A percentile compares a stretch with the other conserved stretches of the same genome.
These are phyloP conservation scores for Penicillium italicum DNA, from an alignment of 2,329 filamentous ascomycete species.

Conservation along the genomic window DNA sequence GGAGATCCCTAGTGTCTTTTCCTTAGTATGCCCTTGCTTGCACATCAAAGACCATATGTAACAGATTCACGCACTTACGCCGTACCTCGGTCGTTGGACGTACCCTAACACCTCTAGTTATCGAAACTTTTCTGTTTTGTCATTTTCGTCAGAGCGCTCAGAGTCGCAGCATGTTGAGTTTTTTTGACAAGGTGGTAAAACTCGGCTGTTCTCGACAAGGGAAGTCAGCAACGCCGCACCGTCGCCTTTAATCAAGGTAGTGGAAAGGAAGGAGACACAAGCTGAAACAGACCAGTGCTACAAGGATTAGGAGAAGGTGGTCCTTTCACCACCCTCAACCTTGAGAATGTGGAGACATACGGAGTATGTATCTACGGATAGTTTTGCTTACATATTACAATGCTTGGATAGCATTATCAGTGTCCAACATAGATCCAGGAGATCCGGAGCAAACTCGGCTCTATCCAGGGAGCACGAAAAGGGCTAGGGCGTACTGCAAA, in stretches of 20 bases:
- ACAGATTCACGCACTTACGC: slow-evolving; percentile 10
- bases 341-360: neutral
- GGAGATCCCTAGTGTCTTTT: slow-evolving; percentile 2
- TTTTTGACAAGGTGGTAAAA: neutral
- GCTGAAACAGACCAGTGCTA: neutral
- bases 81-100: neutral
- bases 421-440: too few relatives aligned
- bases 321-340: neutral
- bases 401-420: too few relatives aligned
- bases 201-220: too few relatives aligned
- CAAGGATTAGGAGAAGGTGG: neutral
- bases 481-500: neutral
- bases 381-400: too few relatives aligned
- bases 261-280: neutral
- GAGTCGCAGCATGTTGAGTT: neutral
- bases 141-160: neutral
- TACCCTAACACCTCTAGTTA: neutral
- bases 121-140: too few relatives aligned
- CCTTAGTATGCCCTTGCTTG: slow-evolving; percentile 4
- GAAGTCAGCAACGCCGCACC: neutral
- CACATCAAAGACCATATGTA: slow-evolving; percentile 4
- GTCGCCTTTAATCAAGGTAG: neutral
- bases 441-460: neutral
- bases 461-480: neutral
- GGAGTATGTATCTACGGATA: too few relatives aligned